Percentiles rank a stretch among this genome's conserved stretches.
phyloP scores from a whole-genome alignment of 1,139 yeast species.

The Wickerhamomyces sp. region DNA sequence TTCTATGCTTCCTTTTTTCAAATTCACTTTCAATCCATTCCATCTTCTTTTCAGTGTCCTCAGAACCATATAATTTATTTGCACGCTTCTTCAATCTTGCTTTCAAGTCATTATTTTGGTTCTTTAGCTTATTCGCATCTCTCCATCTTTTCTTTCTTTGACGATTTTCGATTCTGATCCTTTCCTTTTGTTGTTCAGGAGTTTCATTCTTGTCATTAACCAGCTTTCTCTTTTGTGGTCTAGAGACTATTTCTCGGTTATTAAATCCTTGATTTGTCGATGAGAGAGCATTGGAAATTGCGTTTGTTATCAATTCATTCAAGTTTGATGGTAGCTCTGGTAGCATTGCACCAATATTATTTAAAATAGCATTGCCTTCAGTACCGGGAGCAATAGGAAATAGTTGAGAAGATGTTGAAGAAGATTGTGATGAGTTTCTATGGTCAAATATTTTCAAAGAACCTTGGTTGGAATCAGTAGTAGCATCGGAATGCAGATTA shows the following conservation, averaged over 20 bases:
- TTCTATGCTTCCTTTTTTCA: conserved; percentile 54
- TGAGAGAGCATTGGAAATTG: conserved; percentile 25
- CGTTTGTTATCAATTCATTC: conserved; percentile 26
- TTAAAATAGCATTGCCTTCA: conserved; percentile 19
- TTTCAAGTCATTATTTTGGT: conserved; percentile 82
- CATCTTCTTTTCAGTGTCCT: conserved; percentile 49
- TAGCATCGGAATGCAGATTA: too few species aligned
- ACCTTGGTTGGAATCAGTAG: too few species aligned
- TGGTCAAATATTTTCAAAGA: too few species aligned
- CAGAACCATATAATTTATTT: conserved; percentile 57
- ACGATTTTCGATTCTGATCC: conserved; percentile 65
- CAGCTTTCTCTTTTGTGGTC: conserved; percentile 7
- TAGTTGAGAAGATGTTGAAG: conserved; percentile 25
- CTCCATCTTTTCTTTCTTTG: conserved; percentile 92
- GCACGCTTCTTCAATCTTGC: conserved; percentile 77
- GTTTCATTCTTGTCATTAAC: conserved; percentile 18
- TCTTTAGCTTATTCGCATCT: conserved; percentile 72
- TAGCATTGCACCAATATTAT: conserved; percentile 18
- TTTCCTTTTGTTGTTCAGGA: conserved; percentile 44
- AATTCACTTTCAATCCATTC: conserved; percentile 80
- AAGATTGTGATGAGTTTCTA: conserved; percentile 2
- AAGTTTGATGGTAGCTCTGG: conserved; percentile 26
- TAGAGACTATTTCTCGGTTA: conserved; percentile 1
- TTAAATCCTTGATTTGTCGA: conserved; percentile 3
- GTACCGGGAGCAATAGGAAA: conserved; percentile 13